These are phyloP conservation scores for Scleroderma citrinum DNA, from an alignment of 768 basidiomycete genomes.

Conservation along the genomic window DNA sequence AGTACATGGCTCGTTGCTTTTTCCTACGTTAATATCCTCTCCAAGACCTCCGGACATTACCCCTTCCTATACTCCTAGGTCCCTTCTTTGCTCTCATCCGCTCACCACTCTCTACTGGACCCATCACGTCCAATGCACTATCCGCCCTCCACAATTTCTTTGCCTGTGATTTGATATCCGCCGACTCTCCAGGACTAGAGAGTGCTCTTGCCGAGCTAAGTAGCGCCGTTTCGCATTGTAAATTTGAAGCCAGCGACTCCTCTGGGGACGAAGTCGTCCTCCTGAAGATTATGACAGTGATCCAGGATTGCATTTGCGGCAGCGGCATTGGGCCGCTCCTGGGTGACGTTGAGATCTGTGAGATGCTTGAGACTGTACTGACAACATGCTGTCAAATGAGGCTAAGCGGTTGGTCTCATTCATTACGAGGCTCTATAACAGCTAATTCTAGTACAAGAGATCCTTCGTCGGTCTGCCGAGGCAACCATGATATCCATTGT, in stretches of 20 bases:
- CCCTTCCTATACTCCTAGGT: slow-evolving; percentile 59
- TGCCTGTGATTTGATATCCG: slow-evolving; percentile 63
- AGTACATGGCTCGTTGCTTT: slow-evolving; percentile 2
- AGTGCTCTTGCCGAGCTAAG: slow-evolving; percentile 76
- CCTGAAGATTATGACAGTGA: slow-evolving; percentile 84
- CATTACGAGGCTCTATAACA: slow-evolving; percentile 2
- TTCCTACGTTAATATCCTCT: slow-evolving; percentile 12
- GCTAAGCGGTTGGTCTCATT: slow-evolving; percentile 67
- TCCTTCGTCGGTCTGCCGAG: slow-evolving; percentile 82
- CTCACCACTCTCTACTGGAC: slow-evolving; percentile 91
- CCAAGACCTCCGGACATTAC: slow-evolving; percentile 53
- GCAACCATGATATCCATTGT: slow-evolving; percentile 86
- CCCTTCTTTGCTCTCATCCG: slow-evolving; percentile 94
- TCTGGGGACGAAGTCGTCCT: slow-evolving; percentile 97
- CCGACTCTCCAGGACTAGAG: slow-evolving; percentile 51
- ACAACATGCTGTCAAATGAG: slow-evolving; percentile 97
- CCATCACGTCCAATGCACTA: slow-evolving; percentile 93
- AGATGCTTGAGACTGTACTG: slow-evolving; percentile 95
- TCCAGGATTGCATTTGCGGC: slow-evolving; percentile 75
- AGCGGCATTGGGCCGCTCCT: slow-evolving; percentile 58
- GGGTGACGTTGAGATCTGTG: slow-evolving; percentile 93
- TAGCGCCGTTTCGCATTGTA: slow-evolving; percentile 88
- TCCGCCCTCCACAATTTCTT: slow-evolving; percentile 87
- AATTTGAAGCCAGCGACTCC: slow-evolving; percentile 95
- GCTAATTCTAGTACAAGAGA: slow-evolving; percentile 49